These are phyloP conservation scores for Ascochyta koolunga DNA, from an alignment of 2,329 filamentous ascomycete species.

Conservation along the genomic window DNA sequence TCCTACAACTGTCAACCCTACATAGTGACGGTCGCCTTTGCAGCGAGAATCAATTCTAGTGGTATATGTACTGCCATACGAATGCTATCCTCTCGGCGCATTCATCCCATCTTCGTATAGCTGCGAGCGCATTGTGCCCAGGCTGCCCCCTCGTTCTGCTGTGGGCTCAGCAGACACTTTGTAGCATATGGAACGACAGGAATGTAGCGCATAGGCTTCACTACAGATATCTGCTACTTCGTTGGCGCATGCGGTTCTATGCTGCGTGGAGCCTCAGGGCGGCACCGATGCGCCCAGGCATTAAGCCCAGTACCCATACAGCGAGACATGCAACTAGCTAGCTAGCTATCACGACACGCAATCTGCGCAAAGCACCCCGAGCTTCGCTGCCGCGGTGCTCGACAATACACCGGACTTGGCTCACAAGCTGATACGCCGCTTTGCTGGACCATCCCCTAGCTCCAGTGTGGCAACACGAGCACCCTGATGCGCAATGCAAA, in stretches of 20 bases:
- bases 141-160: background rate
- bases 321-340: conserved; percentile 31
- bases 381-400: conserved; percentile 32
- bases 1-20: conserved; percentile 20
- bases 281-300: conserved; percentile 40
- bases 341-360: conserved; percentile 20
- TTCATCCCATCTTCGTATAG: conserved; percentile 21
- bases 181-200: background rate
- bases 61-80: conserved; percentile 5
- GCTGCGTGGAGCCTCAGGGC: conserved; percentile 33
- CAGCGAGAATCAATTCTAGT: conserved; percentile 18
- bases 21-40: conserved; percentile 28
- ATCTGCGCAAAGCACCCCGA: conserved; percentile 24
- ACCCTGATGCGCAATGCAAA: conserved; percentile 34
- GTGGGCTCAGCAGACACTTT: conserved; percentile 3
- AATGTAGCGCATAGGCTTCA: background rate
- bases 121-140: background rate
- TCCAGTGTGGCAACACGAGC: conserved; percentile 34
- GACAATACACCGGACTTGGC: conserved; percentile 27
- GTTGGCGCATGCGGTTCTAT: background rate
- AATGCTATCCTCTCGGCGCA: conserved; percentile 19
- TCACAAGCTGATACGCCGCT: conserved; percentile 34
- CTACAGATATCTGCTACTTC: background rate
- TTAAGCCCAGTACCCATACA: conserved; percentile 29
- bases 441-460: conserved; percentile 31